Conservation (phyloP, 768 basidiomycete species). For the Mycena crocata region DNA sequence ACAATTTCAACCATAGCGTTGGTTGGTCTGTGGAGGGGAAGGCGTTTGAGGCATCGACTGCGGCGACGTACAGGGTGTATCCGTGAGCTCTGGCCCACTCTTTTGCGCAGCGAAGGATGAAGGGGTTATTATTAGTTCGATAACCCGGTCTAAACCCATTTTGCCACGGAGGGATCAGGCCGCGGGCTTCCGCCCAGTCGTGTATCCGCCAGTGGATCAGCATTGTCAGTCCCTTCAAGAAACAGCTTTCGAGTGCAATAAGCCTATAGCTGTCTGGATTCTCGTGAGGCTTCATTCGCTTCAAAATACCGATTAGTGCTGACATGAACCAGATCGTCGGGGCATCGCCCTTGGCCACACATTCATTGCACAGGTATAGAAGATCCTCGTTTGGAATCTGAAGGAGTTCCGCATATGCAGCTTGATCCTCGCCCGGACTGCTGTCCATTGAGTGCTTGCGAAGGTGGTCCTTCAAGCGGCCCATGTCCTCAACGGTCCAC, state of each 20-base stretch:
- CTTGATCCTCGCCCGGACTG: background rate
- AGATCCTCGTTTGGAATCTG: background rate
- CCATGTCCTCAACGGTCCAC: background rate
- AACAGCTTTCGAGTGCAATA: background rate
- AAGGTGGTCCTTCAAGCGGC: too few species aligned
- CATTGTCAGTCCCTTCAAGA: background rate
- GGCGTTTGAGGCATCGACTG: background rate
- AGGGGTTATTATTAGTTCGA: background rate
- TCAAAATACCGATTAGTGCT: background rate
- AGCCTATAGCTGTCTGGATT: background rate
- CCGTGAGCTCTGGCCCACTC: background rate
- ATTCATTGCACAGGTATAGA: too few species aligned
- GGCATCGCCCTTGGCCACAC: too few species aligned
- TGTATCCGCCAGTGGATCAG: background rate
- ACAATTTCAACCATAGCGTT: conserved; percentile 1
- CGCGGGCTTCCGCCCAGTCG: background rate
- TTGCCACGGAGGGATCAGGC: background rate
- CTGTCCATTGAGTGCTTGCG: too few species aligned
- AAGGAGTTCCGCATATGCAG: background rate
- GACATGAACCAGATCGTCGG: conserved; percentile 8
- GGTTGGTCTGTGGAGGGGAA: too few species aligned
- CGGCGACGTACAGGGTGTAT: background rate
- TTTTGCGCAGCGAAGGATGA: background rate
- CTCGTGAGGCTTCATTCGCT: background rate
- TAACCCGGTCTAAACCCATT: background rate